phyloP scores from a whole-genome alignment of 768 basidiomycete species.

The Lepiota brunneoincarnata region DNA sequence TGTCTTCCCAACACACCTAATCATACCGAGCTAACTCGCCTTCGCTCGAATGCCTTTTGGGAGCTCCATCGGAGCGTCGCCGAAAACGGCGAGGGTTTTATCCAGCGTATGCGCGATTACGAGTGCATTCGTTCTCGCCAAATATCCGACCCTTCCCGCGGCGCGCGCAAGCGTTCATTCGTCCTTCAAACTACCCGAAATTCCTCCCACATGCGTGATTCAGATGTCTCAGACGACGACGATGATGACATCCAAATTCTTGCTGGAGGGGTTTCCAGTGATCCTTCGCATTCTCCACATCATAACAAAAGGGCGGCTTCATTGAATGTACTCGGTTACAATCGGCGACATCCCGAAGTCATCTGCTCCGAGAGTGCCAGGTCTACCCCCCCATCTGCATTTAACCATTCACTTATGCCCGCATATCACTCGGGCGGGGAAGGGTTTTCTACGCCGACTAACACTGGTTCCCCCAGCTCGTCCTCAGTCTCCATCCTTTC shows the following conservation, averaged over 20 bases:
- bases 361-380: neutral
- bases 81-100: slow-evolving; percentile 64
- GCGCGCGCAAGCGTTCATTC: slow-evolving; percentile 38
- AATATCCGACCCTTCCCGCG: neutral
- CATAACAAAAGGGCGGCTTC: slow-evolving; percentile 40
- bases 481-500: neutral
- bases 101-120: slow-evolving; percentile 72
- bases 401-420: neutral
- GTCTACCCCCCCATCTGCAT: neutral
- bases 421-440: neutral
- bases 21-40: slow-evolving; percentile 23
- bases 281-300: slow-evolving; percentile 16
- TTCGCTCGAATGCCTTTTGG: slow-evolving; percentile 63
- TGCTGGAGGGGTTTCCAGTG: slow-evolving; percentile 30
- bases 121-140: slow-evolving; percentile 48
- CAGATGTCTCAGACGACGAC: slow-evolving; percentile 48
- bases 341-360: neutral
- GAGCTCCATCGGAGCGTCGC: slow-evolving; percentile 62
- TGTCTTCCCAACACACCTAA: slow-evolving; percentile 11
- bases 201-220: slow-evolving; percentile 16
- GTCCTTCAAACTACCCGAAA: neutral
- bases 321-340: slow-evolving; percentile 22
- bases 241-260: slow-evolving; percentile 62
- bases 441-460: neutral
- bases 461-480: neutral